Evolutionary conservation across 805 yeast genomes (phyloP).

Genomic region (Suhomyces emberorum): DNA sequence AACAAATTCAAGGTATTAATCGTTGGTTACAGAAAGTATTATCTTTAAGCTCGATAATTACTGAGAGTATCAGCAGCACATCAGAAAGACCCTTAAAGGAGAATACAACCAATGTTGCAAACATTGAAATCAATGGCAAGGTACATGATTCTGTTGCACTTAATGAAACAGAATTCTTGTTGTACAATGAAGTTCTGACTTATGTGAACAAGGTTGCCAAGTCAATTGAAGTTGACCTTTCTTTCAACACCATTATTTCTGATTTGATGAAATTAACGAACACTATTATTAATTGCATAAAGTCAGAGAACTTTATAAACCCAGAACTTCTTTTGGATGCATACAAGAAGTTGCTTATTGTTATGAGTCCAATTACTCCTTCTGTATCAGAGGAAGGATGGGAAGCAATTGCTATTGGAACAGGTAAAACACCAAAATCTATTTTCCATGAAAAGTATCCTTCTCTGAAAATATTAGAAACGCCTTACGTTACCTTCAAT

Average conservation of each 20-base stretch:
- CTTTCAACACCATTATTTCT: constrained; percentile 82
- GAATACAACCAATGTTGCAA: constrained; percentile 8
- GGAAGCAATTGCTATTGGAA: constrained; percentile 41
- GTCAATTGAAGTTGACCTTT: constrained; percentile 55
- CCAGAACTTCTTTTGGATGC: constrained; percentile 44
- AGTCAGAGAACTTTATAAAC: constrained; percentile 29
- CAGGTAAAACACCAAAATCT: constrained; percentile 39
- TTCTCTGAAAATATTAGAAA: constrained; percentile 31
- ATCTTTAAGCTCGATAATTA: constrained; percentile 20
- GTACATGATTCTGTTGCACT: constrained; percentile 18
- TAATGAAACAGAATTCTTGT: constrained; percentile 45
- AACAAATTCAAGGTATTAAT: constrained; percentile 79
- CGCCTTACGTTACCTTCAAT: constrained; percentile 43
- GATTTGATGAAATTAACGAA: constrained; percentile 84
- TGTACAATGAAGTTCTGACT: constrained; percentile 57
- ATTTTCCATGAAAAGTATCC: constrained; percentile 72
- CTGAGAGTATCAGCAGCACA: constrained; percentile 1
- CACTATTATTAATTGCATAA: constrained; percentile 37
- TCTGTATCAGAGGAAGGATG: constrained; percentile 79
- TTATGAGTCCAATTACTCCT: constrained; percentile 81
- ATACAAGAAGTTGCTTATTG: constrained; percentile 52
- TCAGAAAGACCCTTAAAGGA: background rate
- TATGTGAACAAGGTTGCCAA: constrained; percentile 49
- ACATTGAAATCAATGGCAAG: constrained; percentile 19
- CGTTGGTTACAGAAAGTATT: constrained; percentile 76